Base-by-base conservation (phyloP, 768 basidiomycete genomes). In the Leccinum arenicola region DNA sequence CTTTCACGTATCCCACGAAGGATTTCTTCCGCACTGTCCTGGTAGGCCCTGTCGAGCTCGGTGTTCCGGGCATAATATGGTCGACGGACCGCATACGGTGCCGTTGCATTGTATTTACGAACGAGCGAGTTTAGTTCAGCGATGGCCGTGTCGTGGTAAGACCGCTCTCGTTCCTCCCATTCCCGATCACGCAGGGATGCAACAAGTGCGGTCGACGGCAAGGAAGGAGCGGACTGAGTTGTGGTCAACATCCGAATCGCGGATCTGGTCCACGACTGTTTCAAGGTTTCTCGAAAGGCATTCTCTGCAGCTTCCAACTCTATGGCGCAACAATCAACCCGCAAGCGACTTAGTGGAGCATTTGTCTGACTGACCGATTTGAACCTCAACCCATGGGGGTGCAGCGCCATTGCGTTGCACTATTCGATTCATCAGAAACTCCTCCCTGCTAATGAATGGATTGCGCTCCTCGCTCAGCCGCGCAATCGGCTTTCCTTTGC, bases 371-470 rank as follows among this genome's bases (percentile, higher is more conserved):
- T 50, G 61, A 85, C 87, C 88, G 57, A 78, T 76, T 71, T 93
- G 92, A 35, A 91, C 66, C 73, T 94, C 91, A 1, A 94, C 86
- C 92, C 93, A 95, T 4, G 90, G 88, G 31, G 92, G 93, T 4
- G 84, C 82, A 6, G 88, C 89, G n/a, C 89, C 91, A 62, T 92
- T 88, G 52, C 84, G 78, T 67, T 91, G 86, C 7, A 94, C 82
- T 58, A 93, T 91, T 12, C 92, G 84, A 64, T 93, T 95, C 87
- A 94, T 86, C 51, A 94, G 75, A 64, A 87, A 90, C 68, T 93
- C 91, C 64, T 90, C 89, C 8, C 88, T 79, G 7, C 81, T 82
- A 59, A 95, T 87, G 72, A 83, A 85, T 11, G 82, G 84, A 64
- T 86, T 86, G n/a, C 72, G 68, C 60, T 84, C 82, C 25, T 82